Conservation (phyloP, 2,329 filamentous ascomycete species). For the Rutstroemia sp. region DNA sequence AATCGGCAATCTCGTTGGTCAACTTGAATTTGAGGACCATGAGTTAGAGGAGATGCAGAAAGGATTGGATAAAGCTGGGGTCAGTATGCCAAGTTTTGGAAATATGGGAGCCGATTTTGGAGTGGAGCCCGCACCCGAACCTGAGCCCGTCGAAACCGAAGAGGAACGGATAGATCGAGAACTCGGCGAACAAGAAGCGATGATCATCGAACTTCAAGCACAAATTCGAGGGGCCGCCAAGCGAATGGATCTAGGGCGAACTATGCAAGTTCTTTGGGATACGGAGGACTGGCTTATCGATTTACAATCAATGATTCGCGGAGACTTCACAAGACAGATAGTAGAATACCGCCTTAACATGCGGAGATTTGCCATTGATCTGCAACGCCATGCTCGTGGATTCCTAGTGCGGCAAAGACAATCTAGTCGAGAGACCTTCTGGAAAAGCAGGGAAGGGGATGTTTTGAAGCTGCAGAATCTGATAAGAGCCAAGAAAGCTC, state of each 20-base stretch:
- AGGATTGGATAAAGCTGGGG: slow-evolving; percentile 88
- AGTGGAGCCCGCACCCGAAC: slow-evolving; percentile 70
- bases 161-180: slow-evolving; percentile 82
- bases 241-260: slow-evolving; percentile 67
- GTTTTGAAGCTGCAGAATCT: slow-evolving; percentile 78
- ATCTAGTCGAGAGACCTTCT: slow-evolving; percentile 55
- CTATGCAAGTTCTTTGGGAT: slow-evolving; percentile 89
- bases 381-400: slow-evolving; percentile 75
- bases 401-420: slow-evolving; percentile 63
- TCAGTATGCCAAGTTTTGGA: slow-evolving; percentile 95
- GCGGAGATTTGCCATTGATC: slow-evolving; percentile 67
- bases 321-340: slow-evolving; percentile 80
- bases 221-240: slow-evolving; percentile 77
- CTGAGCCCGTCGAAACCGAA: slow-evolving; percentile 73
- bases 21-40: slow-evolving; percentile 95
- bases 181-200: slow-evolving; percentile 64
- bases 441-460: slow-evolving; percentile 62
- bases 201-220: slow-evolving; percentile 74
- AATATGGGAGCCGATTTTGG: slow-evolving; percentile 96
- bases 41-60: slow-evolving; percentile 96
- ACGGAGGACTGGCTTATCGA: slow-evolving; percentile 70
- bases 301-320: slow-evolving; percentile 79
- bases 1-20: slow-evolving; percentile 92
- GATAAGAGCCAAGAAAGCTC: slow-evolving; percentile 60
- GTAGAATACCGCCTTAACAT: slow-evolving; percentile 76